Base-by-base conservation (phyloP, 805 yeast species). In the Saccharomycopsis fibuligera region DNA sequence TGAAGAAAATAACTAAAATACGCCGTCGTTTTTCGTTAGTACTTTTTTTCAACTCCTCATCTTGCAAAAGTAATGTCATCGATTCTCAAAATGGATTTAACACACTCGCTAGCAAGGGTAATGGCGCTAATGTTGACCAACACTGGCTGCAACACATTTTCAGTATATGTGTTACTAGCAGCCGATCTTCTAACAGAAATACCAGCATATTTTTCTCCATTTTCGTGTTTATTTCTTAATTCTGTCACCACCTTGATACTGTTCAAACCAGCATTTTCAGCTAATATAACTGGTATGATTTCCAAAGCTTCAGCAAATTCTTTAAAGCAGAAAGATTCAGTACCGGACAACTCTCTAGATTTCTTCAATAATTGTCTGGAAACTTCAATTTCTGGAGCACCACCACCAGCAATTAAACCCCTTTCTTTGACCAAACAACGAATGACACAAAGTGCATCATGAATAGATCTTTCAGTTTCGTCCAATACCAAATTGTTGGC, bases 351-450 rank as follows among this genome's bases (percentile, higher is more conserved):
- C 46, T 77, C 69, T 55, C 80, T 74, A 27, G 95, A 75, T 64
- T 88, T 95, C 57, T 78, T 80, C 57, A 76, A 70, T 56, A 89
- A 68, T 12, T 77, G 76, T 55, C 91, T 78, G 9, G 96, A 79
- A 5, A 87, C 82, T 70, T 90, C 96, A 56, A 89, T 80, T 68
- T 89, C 97, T 41, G 98, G 96, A 4, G 99, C 98, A 60, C 98
- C 99, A 55, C 99, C 99, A 59, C 99, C 99, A 12, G 98, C 96
- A 68, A 93, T 89, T 62, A 86, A 71, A 1, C 90, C 91, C 59
- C 73, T 81, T 61, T 84, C 84, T 62, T 85, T 84, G 37, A 86
- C 93, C 44, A 86, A 70, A 65, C 93, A 85, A 64, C 95, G 71
- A 54, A 84, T 74, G 48, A 88, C 95, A 75, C 99, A 93, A 50